These are phyloP conservation scores for Lachnellula hyalina DNA, from an alignment of 2,329 filamentous ascomycete genomes.

Conservation along the genomic window DNA sequence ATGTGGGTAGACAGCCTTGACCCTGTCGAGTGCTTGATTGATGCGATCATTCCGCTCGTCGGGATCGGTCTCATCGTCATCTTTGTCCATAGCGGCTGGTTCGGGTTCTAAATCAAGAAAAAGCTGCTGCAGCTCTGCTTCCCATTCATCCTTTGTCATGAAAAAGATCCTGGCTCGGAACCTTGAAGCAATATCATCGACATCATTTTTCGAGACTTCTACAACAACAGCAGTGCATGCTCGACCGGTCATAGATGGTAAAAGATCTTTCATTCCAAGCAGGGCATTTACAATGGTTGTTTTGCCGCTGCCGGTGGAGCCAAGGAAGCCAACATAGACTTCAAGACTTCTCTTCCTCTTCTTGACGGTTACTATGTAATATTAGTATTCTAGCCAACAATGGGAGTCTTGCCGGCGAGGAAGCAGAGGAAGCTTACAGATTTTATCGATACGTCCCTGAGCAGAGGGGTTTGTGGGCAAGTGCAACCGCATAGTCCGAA, in stretches of 20 bases:
- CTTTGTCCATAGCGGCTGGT: conserved; percentile 13
- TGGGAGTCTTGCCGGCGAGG: no score
- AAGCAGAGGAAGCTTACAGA: no score
- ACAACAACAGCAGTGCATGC: conserved; percentile 44
- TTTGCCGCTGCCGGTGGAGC: conserved; percentile 17
- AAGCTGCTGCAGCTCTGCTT: conserved; percentile 36
- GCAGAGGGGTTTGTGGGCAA: no score
- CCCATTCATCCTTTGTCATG: conserved; percentile 37
- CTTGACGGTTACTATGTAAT: no score
- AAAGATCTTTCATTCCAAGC: conserved; percentile 41
- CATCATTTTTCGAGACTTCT: conserved; percentile 40
- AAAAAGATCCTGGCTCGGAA: conserved; percentile 43
- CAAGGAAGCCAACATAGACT: conserved; percentile 16
- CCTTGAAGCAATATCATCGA: conserved; percentile 21
- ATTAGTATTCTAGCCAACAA: no score
- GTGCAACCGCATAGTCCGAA: no score
- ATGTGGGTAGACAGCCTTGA: conserved; percentile 38
- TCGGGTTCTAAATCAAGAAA: conserved; percentile 33
- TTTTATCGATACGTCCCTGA: no score
- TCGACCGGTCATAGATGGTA: conserved; percentile 44
- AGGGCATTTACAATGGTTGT: conserved; percentile 26
- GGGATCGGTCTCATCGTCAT: conserved; percentile 30
- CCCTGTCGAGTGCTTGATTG: conserved; percentile 38
- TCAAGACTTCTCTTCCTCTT: no score
- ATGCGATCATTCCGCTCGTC: conserved; percentile 25